Base-by-base conservation (phyloP, 2,329 filamentous ascomycete genomes). In the Saccharata proteae region DNA sequence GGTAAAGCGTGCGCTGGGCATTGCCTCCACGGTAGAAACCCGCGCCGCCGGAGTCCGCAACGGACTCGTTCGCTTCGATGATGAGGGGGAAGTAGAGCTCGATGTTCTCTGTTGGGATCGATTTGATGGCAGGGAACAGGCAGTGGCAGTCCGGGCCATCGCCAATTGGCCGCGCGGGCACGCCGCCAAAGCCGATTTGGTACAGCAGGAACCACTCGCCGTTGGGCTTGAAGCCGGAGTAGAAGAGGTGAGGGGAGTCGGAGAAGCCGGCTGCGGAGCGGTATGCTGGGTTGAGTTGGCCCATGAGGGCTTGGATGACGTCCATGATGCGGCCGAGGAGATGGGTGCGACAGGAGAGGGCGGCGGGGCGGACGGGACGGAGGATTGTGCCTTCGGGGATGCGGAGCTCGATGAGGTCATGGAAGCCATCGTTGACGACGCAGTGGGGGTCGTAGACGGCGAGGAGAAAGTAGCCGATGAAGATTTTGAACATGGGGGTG, bases 401-500 rank as follows among this genome's bases (percentile, higher is more conserved):
- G 18, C 51, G 39, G 15, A 67, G 55, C 9, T 67, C 61, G 31
- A 67, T 52, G 5, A 65, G 51, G 26, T 67, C 63, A 37, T 67
- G 62, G 44, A 66, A 64, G 9, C 63, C 63, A 35, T 67, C 62
- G 38, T 67, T 67, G 40, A 66, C 62, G 9, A 66, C 55, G 15
- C 55, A 59, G 13, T 62, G 56, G 0, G 63, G 63, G 16, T 62
- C 62, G 20, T 61, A 61, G 1, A 64, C 58, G 2, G 62, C 61
- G n/a, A 66, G 53, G 3, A 67, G 49, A 35, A 59, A 60, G 39
- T 61, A 65, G 0, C 59, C 62, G 25, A 67, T 58, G 37, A 66
- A 66, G 57, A 67, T 65, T 32, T 61, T 64, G 49, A 67, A 67
- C 59, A 64, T 61, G 13, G 59, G 64, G 12, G 58, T 54, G 1